These are phyloP conservation scores for Oehlia diaphana DNA, from an alignment of 192 early-diverging fungal species.

Conservation along the genomic window DNA sequence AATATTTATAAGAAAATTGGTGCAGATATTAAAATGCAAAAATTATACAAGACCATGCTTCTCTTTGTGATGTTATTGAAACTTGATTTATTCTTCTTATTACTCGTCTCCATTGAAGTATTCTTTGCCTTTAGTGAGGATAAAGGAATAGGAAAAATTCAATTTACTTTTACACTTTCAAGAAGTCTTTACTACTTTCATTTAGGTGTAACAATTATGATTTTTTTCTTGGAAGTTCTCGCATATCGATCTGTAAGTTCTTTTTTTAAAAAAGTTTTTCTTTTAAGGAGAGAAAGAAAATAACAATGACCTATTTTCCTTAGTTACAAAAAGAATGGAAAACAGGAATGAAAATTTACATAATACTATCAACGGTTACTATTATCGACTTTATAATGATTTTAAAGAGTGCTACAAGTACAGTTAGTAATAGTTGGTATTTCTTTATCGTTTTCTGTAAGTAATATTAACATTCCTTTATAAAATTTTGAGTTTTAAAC, in stretches of 20 bases:
- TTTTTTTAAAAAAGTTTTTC: not conserved
- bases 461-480: not conserved
- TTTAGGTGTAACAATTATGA: constrained; percentile 1
- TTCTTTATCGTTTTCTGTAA: constrained; percentile 16
- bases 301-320: not conserved
- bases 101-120: constrained; percentile 70
- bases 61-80: constrained; percentile 81
- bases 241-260: constrained; percentile 11
- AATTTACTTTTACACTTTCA: not conserved
- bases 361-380: not conserved
- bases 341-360: not conserved
- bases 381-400: constrained; percentile 13
- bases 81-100: constrained; percentile 81
- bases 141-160: not conserved
- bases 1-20: constrained; percentile 64
- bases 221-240: not conserved
- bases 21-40: constrained; percentile 59
- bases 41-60: constrained; percentile 69
- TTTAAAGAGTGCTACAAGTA: not conserved
- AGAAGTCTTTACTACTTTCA: not conserved
- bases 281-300: no score
- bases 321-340: constrained; percentile 22
- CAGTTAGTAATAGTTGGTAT: not conserved
- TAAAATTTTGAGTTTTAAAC: not conserved
- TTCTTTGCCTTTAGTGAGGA: constrained; percentile 48